These are phyloP conservation scores for Cephalotrichum gorgonifer DNA, from an alignment of 2,329 filamentous ascomycete genomes.

Conservation along the genomic window DNA sequence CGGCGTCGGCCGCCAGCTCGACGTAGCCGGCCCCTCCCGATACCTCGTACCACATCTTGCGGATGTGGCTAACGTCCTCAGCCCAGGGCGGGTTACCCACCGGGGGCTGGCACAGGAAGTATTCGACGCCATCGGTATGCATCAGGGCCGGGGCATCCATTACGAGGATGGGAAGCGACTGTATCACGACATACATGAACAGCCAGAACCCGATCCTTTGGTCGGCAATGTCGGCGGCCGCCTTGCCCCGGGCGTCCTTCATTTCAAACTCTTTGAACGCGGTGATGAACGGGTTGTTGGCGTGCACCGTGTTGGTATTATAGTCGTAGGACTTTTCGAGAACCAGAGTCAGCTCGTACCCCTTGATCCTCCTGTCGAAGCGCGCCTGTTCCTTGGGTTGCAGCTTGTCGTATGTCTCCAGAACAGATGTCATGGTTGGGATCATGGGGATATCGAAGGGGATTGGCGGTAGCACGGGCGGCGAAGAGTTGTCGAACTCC, in stretches of 20 bases:
- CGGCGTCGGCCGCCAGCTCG: constrained; percentile 48
- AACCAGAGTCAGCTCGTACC: constrained; percentile 66
- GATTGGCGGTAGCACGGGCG: constrained; percentile 82
- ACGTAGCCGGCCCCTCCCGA: constrained; percentile 51
- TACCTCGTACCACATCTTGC: constrained; percentile 65
- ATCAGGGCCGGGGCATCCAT: constrained; percentile 63
- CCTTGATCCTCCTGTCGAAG: constrained; percentile 61
- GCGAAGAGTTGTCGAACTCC: constrained; percentile 82
- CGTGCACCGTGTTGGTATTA: constrained; percentile 40
- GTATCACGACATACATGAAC: constrained; percentile 68
- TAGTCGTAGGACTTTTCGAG: constrained; percentile 75
- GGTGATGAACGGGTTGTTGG: constrained; percentile 51
- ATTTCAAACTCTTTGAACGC: constrained; percentile 63
- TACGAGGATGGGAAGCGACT: constrained; percentile 67
- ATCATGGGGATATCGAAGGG: constrained; percentile 80
- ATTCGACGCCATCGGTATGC: constrained; percentile 63
- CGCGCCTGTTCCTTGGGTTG: constrained; percentile 66
- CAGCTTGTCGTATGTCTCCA: constrained; percentile 53
- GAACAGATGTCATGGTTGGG: constrained; percentile 57
- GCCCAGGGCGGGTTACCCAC: constrained; percentile 66
- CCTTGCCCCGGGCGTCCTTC: constrained; percentile 54
- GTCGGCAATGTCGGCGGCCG: constrained; percentile 57
- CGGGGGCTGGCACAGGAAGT: constrained; percentile 70
- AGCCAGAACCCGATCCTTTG: constrained; percentile 70
- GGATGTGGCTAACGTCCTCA: constrained; percentile 50